phyloP scores from a whole-genome alignment of 2,329 filamentous ascomycete species.

The Ophiostoma perfectum region DNA sequence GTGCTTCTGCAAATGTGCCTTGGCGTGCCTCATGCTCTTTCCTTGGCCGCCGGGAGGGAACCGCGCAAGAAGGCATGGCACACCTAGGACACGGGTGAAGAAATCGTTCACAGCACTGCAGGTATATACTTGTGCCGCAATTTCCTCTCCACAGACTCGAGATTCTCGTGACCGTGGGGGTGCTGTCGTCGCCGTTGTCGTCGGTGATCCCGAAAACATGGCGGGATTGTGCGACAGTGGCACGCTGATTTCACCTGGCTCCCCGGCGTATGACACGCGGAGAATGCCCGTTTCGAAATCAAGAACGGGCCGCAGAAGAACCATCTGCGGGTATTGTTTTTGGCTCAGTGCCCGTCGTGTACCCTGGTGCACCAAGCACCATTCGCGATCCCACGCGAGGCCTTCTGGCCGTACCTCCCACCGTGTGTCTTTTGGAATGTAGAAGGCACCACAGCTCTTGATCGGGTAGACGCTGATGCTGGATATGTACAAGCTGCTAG shows the following conservation, averaged over 20 bases:
- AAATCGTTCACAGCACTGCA: constrained; percentile 63
- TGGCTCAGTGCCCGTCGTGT: constrained; percentile 81
- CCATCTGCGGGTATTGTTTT: constrained; percentile 84
- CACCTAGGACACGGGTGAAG: constrained; percentile 68
- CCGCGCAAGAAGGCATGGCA: constrained; percentile 77
- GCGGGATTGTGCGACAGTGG: constrained; percentile 65
- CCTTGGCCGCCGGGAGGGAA: constrained; percentile 66
- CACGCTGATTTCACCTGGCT: constrained; percentile 39
- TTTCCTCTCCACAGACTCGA: constrained; percentile 75
- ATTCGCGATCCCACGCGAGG: constrained; percentile 90
- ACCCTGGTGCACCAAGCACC: constrained; percentile 85
- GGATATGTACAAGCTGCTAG: constrained; percentile 18
- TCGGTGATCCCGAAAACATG: constrained; percentile 38
- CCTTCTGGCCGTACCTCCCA: constrained; percentile 83
- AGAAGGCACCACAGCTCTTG: constrained; percentile 84
- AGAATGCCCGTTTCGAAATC: constrained; percentile 65
- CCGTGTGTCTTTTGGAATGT: constrained; percentile 53
- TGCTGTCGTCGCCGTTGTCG: constrained; percentile 4
- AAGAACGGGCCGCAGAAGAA: constrained; percentile 67
- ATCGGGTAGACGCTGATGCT: constrained; percentile 77
- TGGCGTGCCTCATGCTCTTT: constrained; percentile 60
- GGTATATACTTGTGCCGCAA: constrained; percentile 66
- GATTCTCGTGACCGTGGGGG: constrained; percentile 46
- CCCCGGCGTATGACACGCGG: constrained; percentile 49
- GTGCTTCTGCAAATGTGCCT: constrained; percentile 61